Percentiles rank a stretch among this genome's conserved stretches.
These are phyloP conservation scores for Musa schizocarpa DNA, from an alignment of 176 grass and related monocot species.

Conservation along the genomic window DNA sequence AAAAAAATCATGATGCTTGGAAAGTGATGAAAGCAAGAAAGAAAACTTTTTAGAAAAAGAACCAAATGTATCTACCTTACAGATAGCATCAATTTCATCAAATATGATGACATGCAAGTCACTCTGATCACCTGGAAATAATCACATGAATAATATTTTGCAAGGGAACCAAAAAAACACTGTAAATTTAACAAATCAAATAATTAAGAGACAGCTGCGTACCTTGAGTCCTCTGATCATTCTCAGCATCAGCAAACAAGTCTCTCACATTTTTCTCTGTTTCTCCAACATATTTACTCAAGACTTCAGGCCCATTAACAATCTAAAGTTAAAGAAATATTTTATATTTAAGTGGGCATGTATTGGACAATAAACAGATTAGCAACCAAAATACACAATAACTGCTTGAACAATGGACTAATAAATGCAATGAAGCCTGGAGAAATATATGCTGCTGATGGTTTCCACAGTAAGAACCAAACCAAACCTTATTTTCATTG, in stretches of 20 bases:
- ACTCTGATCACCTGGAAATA: slow-evolving; percentile 75
- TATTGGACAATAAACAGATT: too few relatives aligned
- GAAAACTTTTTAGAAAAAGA: neutral
- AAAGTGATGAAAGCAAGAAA: too few relatives aligned
- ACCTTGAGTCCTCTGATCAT: slow-evolving; percentile 67
- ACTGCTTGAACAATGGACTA: neutral
- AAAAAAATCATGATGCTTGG: too few relatives aligned
- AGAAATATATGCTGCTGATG: neutral
- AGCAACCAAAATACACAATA: neutral
- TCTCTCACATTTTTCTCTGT: slow-evolving; percentile 97
- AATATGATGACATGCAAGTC: slow-evolving; percentile 96
- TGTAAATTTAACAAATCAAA: neutral
- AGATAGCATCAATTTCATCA: slow-evolving; percentile 98
- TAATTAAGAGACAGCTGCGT: slow-evolving; percentile 4
- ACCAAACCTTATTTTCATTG: too few relatives aligned
- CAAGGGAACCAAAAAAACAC: neutral
- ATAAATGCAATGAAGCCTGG: neutral
- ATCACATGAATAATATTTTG: neutral
- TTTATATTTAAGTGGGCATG: too few relatives aligned
- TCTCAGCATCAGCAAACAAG: slow-evolving; percentile 94
- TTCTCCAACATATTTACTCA: slow-evolving; percentile 98
- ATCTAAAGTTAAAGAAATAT: slow-evolving; percentile 22
- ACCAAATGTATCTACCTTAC: slow-evolving; percentile 29
- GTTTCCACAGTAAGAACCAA: too few relatives aligned
- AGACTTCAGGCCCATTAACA: slow-evolving; percentile 88